phyloP scores from a whole-genome alignment of 192 early-diverging fungal genomes.

The Backusella morwellensis region DNA sequence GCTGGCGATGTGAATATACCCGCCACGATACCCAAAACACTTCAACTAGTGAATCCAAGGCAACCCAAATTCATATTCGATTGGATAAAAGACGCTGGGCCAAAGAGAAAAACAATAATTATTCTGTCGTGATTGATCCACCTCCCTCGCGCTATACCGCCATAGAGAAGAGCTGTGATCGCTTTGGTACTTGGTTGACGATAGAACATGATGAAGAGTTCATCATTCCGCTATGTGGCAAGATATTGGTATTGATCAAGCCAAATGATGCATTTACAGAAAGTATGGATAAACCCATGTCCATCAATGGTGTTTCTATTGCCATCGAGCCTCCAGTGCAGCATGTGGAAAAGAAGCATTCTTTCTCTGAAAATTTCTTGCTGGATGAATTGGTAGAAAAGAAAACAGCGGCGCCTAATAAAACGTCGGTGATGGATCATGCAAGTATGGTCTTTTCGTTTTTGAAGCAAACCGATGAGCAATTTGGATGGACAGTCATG shows the following conservation, averaged over 20 bases:
- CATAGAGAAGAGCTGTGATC: slow-evolving; percentile 34
- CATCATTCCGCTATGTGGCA: slow-evolving; percentile 43
- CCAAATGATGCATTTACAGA: slow-evolving; percentile 9
- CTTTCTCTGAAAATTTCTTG: background rate
- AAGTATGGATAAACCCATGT: background rate
- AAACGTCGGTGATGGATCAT: slow-evolving; percentile 14
- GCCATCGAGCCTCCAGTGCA: slow-evolving; percentile 9
- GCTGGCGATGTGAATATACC: slow-evolving; percentile 35
- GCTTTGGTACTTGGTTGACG: slow-evolving; percentile 38
- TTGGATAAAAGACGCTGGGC: slow-evolving; percentile 38
- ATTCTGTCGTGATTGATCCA: slow-evolving; percentile 45
- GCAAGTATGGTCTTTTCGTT: slow-evolving; percentile 24
- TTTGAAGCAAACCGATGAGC: slow-evolving; percentile 39
- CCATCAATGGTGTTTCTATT: slow-evolving; percentile 31
- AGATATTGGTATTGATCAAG: slow-evolving; percentile 44
- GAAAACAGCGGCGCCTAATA: slow-evolving; percentile 5
- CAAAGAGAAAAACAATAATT: slow-evolving; percentile 25
- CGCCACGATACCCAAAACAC: background rate
- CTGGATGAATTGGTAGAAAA: background rate
- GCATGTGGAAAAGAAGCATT: background rate
- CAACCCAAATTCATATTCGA: slow-evolving; percentile 23
- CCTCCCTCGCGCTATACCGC: slow-evolving; percentile 43
- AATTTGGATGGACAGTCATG: slow-evolving; percentile 42
- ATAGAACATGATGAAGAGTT: slow-evolving; percentile 43
- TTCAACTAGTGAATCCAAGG: background rate